Evolutionary conservation across 2,329 filamentous ascomycete species (phyloP).

Genomic region (Peltaster fructicola): DNA sequence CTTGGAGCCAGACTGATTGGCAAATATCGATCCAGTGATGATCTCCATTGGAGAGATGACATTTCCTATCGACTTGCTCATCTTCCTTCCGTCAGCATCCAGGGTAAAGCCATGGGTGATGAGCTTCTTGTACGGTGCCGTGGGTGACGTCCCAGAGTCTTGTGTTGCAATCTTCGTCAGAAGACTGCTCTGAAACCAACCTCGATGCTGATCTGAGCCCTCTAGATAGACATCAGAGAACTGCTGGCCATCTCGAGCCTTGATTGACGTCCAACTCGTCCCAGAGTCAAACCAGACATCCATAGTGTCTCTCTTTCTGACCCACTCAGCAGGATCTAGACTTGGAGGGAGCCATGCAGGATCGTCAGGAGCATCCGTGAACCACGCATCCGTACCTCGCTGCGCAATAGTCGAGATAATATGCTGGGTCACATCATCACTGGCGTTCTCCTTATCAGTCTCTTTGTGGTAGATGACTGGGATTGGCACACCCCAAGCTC

Average conservation of each 20-base stretch:
- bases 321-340: slow-evolving; percentile 40
- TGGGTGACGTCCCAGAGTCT: slow-evolving; percentile 20
- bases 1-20: slow-evolving; percentile 1
- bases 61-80: slow-evolving; percentile 96
- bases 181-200: slow-evolving; percentile 95
- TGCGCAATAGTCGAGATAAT: slow-evolving; percentile 63
- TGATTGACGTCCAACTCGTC: slow-evolving; percentile 61
- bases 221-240: slow-evolving; percentile 78
- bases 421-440: slow-evolving; percentile 60
- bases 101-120: slow-evolving; percentile 92
- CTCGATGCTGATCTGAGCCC: slow-evolving; percentile 87
- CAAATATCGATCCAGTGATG: slow-evolving; percentile 61
- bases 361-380: slow-evolving; percentile 64
- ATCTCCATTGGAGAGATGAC: slow-evolving; percentile 65
- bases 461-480: slow-evolving; percentile 63
- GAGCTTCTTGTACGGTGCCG: slow-evolving; percentile 69
- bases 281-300: slow-evolving; percentile 99
- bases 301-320: slow-evolving; percentile 85
- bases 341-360: slow-evolving; percentile 55
- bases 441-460: slow-evolving; percentile 51
- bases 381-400: slow-evolving; percentile 84
- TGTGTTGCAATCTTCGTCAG: slow-evolving; percentile 64
- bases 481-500: slow-evolving; percentile 92
- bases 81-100: slow-evolving; percentile 81
- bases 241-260: slow-evolving; percentile 22